phyloP scores from a whole-genome alignment of 208 protist species.

The Strigomonas culicis region DNA sequence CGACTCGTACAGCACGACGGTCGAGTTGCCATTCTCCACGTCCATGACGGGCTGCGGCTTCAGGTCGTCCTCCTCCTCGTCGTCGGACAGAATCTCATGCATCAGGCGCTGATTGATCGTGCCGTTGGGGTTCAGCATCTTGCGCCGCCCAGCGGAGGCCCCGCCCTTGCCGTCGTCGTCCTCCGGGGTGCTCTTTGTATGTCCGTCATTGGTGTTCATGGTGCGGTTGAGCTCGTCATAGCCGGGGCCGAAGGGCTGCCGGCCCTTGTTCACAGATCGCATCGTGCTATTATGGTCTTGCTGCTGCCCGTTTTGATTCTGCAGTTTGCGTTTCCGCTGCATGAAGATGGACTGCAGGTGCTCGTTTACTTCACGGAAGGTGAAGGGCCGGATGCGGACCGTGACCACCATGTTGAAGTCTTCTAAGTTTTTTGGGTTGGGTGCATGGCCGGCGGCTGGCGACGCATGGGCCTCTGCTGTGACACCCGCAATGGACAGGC shows the following conservation, averaged over 20 bases:
- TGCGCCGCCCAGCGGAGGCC: too few species aligned
- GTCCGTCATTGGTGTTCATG: too few species aligned
- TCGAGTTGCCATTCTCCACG: conserved; percentile 45
- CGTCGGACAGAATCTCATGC: too few species aligned
- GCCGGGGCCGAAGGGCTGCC: conserved; percentile 42
- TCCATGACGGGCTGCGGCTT: conserved; percentile 40
- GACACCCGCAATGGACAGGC: not conserved
- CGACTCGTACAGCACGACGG: conserved; percentile 40
- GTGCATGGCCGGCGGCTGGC: too few species aligned
- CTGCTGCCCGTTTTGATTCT: not conserved
- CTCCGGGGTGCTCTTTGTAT: too few species aligned
- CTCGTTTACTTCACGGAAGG: conserved; percentile 27
- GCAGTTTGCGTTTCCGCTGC: not conserved
- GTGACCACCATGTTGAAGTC: conserved; percentile 58
- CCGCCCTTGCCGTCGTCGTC: too few species aligned
- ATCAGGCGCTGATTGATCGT: not conserved
- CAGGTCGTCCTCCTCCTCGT: conserved; percentile 11
- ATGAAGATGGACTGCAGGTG: conserved; percentile 3
- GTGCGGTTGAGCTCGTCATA: conserved; percentile 13
- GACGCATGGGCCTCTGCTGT: too few species aligned
- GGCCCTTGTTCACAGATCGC: conserved; percentile 1
- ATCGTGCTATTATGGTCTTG: conserved; percentile 3
- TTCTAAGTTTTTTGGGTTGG: not conserved
- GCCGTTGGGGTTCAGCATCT: conserved; percentile 9
- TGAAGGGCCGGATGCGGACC: conserved; percentile 59